Evolutionary conservation across 495 filamentous ascomycete genomes (phyloP), one percentile per base, ranked within the genome.

Genomic region (Trichoderma erinaceum): DNA sequence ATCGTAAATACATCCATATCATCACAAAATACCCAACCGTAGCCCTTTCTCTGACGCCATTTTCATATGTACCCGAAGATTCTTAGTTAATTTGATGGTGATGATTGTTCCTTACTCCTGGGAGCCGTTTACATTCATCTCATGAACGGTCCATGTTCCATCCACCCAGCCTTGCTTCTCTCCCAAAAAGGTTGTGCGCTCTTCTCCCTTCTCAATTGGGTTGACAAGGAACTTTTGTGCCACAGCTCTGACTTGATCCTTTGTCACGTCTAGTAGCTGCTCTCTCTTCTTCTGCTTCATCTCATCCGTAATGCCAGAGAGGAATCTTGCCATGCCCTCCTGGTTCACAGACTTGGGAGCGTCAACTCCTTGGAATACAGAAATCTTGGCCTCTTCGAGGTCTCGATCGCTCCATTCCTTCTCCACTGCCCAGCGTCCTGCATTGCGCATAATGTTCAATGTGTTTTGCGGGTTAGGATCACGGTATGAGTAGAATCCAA

Each of bases 391-490:
- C 74, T 98, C 96, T 76, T 97, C 93, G 16, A 99, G 82, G 73
- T 98, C 94, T 23, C 87, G 88, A 27, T 88, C 89, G 0, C 88
- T 88, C 95, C 95, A 99, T 66, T 88, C 76, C 70, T 89, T 90
- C 70, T 96, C 89, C 64, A 89, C 79, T 8, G 96, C 96, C 84
- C 90, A 97, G 63, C 85, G 79, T 18, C 95, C 96, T 11, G 92
- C 90, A 70, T 89, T 89, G 25, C 83, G 79, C 86, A 98, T 96
- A 63, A 97, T 89, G 67, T 86, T 89, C 69, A 98, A 78, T 0
- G 91, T 91, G 76, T 97, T 97, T 68, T 87, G 80, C 11, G 96
- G 93, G 75, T 97, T 97, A n/a, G 96, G 95, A 77, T 99, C 95
- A 18, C 95, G 88, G 80, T 98, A 99, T 69, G 90, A 94, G 79